Base-by-base conservation (phyloP, 345 rosid genomes). In the Turritis glabra region DNA sequence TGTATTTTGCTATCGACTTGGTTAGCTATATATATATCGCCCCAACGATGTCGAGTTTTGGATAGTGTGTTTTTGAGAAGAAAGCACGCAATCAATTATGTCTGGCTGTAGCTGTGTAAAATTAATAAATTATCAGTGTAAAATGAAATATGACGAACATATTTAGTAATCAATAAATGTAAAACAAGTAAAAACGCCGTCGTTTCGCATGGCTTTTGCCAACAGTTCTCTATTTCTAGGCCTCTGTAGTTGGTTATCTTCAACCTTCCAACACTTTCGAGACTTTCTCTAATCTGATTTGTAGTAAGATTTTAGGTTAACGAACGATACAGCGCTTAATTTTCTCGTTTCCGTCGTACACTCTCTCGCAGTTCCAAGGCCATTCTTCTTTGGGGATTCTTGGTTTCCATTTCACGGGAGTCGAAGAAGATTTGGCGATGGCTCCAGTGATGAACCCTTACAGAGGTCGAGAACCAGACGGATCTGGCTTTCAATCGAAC, bases 401-500 rank as follows among this genome's bases (percentile, higher is more conserved):
- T n/a, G 37, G 11, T 8, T 33, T 52, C 32, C 18, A 46, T n/a
- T 23, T 10, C 8, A n/a, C 22, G 48, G 26, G 23, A 37, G 14
- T 46, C 6, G 6, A 44, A 44, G 9, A 26, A 29, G 18, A 15
- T n/a, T 18, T 26, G 63, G 22, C 50, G 69, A 85, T 87, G 87
- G 83, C 47, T 3, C 86, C 87, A 10, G 75, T 79, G 7, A 74
- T 80, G 58, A 84, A 82, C 67, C 52, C 71, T 9, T 71, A 46
- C 9, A 29, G 50, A 80, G 81, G 73, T 6, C 69, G 77, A 14
- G 88, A 82, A 4, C 57, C 77, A 2, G 86, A 84, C 14, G 87
- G 77, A 23, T 44, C 55, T 5, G 84, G 77, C 19, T n/a, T 73
- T 37, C 86, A 87, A 23, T 89, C 97, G 38, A 92, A 74, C 81